Base-by-base conservation (phyloP, 192 early-diverging fungal genomes). In the Linnemannia exigua region DNA sequence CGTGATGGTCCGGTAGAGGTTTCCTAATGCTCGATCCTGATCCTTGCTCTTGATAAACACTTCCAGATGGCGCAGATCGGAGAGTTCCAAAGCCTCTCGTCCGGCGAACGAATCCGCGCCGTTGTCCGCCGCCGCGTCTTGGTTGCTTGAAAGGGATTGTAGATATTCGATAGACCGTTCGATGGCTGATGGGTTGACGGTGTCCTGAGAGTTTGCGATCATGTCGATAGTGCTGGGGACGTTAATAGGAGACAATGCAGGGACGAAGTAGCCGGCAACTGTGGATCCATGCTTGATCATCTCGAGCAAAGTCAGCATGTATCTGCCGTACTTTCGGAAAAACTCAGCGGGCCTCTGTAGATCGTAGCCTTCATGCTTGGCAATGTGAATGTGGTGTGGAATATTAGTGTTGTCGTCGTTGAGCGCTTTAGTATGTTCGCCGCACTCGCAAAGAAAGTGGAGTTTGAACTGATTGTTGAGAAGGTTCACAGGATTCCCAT, bases 401-500 rank as follows among this genome's bases (percentile, higher is more conserved):
- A 61, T 19, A 14, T 61, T 5, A 20, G 28, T 19, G 31, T 33
- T 37, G 36, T 31, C 36, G 3, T 17, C 36, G 11, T 69, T 69
- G 67, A 9, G 28, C 36, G 1, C 28, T 36, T 35, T 69, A 28
- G 67, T 69, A 28, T 69, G 67, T 19, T 69, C 67, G 28, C 67
- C 67, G 19, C 67, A 69, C 31, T 69, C 67, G 67, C 67, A 69
- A 1, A 69, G 36, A 69, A 69, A 69, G 67, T 35, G 33, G 67
- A 69, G 67, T 17, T 33, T 22, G 67, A 69, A 69, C 67, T 36
- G 67, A 9, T 69, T 37, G 33, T 31, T 19, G 33, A 69, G 36
- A 36, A 33, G 1, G 19, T 19, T 69, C 7, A 8, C 6, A 9
- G 16, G 67, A 28, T 69, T 36, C 67, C 31, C 8, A 11, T 5